phyloP scores from a whole-genome alignment of 805 yeast species.

The Clavispora santaluciae region DNA sequence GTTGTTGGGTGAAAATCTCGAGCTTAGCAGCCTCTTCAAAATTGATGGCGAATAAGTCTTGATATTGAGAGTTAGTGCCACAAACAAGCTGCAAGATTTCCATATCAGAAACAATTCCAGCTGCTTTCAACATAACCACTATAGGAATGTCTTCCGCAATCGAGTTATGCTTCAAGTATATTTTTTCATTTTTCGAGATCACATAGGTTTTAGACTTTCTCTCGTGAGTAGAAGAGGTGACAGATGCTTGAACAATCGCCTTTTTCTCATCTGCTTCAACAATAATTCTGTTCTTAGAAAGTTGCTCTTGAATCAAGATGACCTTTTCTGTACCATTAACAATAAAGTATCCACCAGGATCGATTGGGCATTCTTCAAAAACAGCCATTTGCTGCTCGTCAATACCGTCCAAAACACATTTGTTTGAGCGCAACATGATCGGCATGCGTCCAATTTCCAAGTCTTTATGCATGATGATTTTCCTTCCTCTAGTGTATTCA shows the following conservation, averaged over 20 bases:
- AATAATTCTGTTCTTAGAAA: conserved; percentile 93
- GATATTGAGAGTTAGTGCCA: conserved; percentile 83
- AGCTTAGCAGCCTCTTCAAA: conserved; percentile 88
- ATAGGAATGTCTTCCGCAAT: conserved; percentile 94
- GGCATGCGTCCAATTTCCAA: conserved; percentile 98
- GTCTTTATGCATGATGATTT: conserved; percentile 83
- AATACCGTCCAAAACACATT: conserved; percentile 79
- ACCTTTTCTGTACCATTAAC: conserved; percentile 98
- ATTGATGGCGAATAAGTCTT: conserved; percentile 87
- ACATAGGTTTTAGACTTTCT: conserved; percentile 97
- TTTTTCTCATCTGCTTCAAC: conserved; percentile 97
- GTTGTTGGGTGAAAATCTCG: conserved; percentile 86
- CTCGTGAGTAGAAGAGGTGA: conserved; percentile 96
- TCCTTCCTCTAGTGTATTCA: conserved; percentile 92
- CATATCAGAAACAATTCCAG: conserved; percentile 86
- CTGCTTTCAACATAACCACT: conserved; percentile 88
- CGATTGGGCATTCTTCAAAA: conserved; percentile 90
- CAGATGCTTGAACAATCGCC: conserved; percentile 93
- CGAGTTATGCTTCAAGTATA: conserved; percentile 91
- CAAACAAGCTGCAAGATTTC: conserved; percentile 93
- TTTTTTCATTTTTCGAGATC: conserved; percentile 82
- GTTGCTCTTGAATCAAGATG: conserved; percentile 92
- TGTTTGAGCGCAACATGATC: conserved; percentile 91
- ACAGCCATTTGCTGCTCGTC: conserved; percentile 81
- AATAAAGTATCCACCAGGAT: conserved; percentile 97